These are phyloP conservation scores for Pholiota conissans DNA, from an alignment of 768 basidiomycete genomes.

Conservation along the genomic window DNA sequence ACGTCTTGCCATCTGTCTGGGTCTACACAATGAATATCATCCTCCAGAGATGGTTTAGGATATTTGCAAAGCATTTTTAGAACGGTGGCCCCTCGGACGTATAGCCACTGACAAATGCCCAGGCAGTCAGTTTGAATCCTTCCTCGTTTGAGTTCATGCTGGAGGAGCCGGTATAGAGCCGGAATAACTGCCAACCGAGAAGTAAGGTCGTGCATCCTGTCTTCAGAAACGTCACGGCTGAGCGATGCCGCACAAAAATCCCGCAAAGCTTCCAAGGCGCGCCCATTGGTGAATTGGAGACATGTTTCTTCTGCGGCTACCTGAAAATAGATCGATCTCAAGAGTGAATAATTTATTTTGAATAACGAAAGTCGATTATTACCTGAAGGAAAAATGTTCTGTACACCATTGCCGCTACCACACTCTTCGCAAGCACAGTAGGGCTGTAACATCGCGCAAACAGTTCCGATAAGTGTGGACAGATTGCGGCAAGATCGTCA, in stretches of 20 bases:
- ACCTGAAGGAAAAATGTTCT: neutral
- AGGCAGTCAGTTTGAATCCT: neutral
- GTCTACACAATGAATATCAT: no score
- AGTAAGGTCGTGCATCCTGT: neutral
- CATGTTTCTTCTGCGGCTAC: neutral
- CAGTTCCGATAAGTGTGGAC: neutral
- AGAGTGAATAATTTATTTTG: neutral
- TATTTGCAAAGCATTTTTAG: no score
- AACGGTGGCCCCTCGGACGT: no score
- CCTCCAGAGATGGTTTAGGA: no score
- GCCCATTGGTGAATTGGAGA: neutral
- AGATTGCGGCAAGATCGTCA: neutral
- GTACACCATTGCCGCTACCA: neutral
- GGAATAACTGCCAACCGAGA: neutral
- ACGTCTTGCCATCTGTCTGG: no score
- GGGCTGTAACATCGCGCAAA: neutral
- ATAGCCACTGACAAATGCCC: slow-evolving; percentile 6
- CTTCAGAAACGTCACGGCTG: neutral
- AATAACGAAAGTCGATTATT: neutral
- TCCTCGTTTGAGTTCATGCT: neutral
- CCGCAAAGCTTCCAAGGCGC: neutral
- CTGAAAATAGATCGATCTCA: neutral
- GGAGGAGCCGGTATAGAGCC: neutral
- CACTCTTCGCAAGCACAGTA: neutral
- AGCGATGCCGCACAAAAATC: neutral